phyloP scores from a whole-genome alignment of 169 alveolate genomes.

The Plasmodium gonderi region DNA sequence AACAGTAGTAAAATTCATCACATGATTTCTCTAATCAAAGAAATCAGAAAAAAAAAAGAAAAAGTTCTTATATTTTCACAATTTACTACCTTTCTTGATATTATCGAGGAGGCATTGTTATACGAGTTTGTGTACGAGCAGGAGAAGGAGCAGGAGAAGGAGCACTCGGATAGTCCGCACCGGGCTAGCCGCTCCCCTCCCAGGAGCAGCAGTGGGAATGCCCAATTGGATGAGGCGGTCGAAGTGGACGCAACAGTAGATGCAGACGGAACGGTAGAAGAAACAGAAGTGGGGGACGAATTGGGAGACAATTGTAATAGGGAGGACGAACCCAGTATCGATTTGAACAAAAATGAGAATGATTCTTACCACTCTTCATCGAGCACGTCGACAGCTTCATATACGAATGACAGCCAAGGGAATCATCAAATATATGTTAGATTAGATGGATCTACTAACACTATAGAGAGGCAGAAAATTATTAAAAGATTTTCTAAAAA shows the following conservation, averaged over 20 bases:
- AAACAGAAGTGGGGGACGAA: background rate
- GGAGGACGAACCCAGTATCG: background rate
- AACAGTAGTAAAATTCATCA: slow-evolving; percentile 79
- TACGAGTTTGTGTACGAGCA: slow-evolving; percentile 61
- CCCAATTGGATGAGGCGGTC: background rate
- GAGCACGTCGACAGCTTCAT: slow-evolving; percentile 7
- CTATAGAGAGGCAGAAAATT: slow-evolving; percentile 92
- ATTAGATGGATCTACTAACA: slow-evolving; percentile 96
- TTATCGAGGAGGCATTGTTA: slow-evolving; percentile 88
- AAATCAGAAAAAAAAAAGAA: slow-evolving; percentile 78
- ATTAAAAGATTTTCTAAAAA: slow-evolving; percentile 86
- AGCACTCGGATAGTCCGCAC: no score
- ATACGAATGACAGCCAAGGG: background rate
- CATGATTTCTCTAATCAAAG: slow-evolving; percentile 78
- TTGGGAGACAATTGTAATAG: background rate
- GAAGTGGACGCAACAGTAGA: background rate
- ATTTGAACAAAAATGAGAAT: slow-evolving; percentile 12
- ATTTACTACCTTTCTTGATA: slow-evolving; percentile 92
- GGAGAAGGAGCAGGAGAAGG: background rate
- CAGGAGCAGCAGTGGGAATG: no score
- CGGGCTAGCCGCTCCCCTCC: no score
- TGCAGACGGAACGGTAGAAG: background rate
- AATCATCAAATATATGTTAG: slow-evolving; percentile 82
- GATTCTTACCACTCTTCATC: slow-evolving; percentile 10
- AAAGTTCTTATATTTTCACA: slow-evolving; percentile 94